A percentile compares a stretch with the other conserved stretches of the same genome.
Conservation (phyloP, 2,329 filamentous ascomycete genomes). For the Macrophomina tecta region DNA sequence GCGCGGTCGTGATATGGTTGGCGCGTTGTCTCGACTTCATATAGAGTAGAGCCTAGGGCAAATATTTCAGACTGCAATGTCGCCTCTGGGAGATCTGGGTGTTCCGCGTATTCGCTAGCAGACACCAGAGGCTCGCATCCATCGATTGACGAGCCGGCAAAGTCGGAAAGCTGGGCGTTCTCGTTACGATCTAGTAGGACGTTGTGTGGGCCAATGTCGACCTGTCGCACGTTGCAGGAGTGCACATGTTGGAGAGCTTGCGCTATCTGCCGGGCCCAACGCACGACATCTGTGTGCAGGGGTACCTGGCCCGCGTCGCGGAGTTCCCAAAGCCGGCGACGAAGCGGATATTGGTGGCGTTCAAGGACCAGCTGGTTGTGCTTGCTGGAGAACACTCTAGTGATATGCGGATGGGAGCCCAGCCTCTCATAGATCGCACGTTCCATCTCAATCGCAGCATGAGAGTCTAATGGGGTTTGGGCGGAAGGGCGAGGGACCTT, state of each 20-base stretch:
- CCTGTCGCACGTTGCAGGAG: slow-evolving; percentile 30
- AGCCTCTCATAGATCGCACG: slow-evolving; percentile 26
- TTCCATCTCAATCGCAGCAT: slow-evolving; percentile 24
- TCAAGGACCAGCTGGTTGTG: slow-evolving; percentile 14
- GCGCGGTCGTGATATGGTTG: slow-evolving; percentile 29
- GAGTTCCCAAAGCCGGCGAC: slow-evolving; percentile 26
- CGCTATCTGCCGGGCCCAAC: slow-evolving; percentile 32
- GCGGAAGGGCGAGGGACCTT: slow-evolving; percentile 13
- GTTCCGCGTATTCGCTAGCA: slow-evolving; percentile 8
- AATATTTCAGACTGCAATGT: slow-evolving; percentile 32
- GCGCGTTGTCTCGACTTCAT: slow-evolving; percentile 31
- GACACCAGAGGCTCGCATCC: slow-evolving; percentile 27
- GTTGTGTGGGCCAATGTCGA: slow-evolving; percentile 33
- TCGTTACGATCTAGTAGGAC: slow-evolving; percentile 31
- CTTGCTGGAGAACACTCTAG: not conserved
- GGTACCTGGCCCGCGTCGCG: slow-evolving; percentile 11
- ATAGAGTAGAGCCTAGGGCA: slow-evolving; percentile 32
- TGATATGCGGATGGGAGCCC: slow-evolving; percentile 26
- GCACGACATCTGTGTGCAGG: slow-evolving; percentile 11
- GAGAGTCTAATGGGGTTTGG: slow-evolving; percentile 4
- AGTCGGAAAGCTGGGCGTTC: slow-evolving; percentile 32
- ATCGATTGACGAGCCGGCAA: slow-evolving; percentile 34
- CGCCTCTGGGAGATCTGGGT: slow-evolving; percentile 19
- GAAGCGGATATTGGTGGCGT: slow-evolving; percentile 26
- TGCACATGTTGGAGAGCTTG: slow-evolving; percentile 31